These are phyloP conservation scores for Casuarina cunninghamiana DNA, from an alignment of 306 rosid species.

Conservation along the genomic window DNA sequence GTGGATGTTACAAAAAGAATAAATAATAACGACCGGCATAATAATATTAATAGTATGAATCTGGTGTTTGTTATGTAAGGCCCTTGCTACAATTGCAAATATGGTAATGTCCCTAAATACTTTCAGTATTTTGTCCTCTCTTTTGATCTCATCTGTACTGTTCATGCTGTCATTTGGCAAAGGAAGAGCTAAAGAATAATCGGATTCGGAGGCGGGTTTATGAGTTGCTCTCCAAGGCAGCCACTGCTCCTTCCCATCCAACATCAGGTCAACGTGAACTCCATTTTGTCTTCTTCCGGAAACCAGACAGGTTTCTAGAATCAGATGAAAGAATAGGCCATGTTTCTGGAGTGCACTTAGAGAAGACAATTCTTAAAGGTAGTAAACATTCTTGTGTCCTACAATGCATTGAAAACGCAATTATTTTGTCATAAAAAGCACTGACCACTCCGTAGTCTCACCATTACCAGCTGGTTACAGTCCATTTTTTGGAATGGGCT, in stretches of 20 bases:
- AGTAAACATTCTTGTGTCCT: neutral
- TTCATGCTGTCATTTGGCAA: constrained; percentile 47
- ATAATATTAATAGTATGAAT: neutral
- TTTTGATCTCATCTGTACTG: constrained; percentile 27
- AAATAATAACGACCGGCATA: neutral
- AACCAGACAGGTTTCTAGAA: constrained; percentile 69
- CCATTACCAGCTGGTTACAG: constrained; percentile 2
- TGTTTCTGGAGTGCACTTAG: constrained; percentile 65
- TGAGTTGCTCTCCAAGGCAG: constrained; percentile 82
- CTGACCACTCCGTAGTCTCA: neutral
- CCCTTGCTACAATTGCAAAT: neutral
- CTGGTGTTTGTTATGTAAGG: neutral
- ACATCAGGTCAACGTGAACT: constrained; percentile 62
- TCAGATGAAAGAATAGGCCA: constrained; percentile 48
- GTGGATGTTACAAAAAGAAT: neutral
- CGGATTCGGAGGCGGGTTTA: constrained; percentile 77
- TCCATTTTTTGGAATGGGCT: constrained; percentile 17
- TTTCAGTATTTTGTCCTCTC: constrained; percentile 18
- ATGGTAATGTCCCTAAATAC: neutral
- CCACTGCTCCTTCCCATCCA: constrained; percentile 43
- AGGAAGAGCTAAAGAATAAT: constrained; percentile 87
- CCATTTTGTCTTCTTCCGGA: constrained; percentile 74
- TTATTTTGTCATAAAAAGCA: neutral
- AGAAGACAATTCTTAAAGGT: constrained; percentile 82
- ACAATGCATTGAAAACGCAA: neutral